Evolutionary conservation across 2,329 filamentous ascomycete genomes (phyloP), one percentile per base, ranked within the genome.

Genomic region (Aspergillus persii): DNA sequence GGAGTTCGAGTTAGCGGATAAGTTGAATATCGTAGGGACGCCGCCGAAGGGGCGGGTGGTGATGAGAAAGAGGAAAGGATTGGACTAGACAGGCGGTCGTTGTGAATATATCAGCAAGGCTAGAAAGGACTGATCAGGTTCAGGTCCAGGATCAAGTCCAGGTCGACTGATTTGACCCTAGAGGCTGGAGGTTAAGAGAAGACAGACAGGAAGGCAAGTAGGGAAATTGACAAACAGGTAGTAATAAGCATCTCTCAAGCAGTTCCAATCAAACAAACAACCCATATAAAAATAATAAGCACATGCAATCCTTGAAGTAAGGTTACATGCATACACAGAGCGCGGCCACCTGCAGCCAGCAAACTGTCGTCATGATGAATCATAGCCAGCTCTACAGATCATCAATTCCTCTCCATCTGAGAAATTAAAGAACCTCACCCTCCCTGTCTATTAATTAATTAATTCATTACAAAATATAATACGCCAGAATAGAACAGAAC

Each of bases 361-460:
- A 15, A 41, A 4, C 46, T 61, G 57, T 62, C 63, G 63, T 65
- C 63, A 65, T 65, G n/a, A 65, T 65, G 63, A 65, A 63, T 65
- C 62, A 64, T 59, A 18, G n/a, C 9, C 50, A 30, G 4, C 12
- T n/a, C 18, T 3, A 15, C 30, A 31, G 44, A 54, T 26, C 12
- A 44, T 27, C 23, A 11, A 53, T 27, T 23, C 11, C 4, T 26
- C 18, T 31, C 6, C 23, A 44, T 26, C 5, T 4, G 33, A 36
- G 11, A 9, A 36, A 36, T 36, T 36, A 33, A 33, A 33, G 31
- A 36, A 55, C 12, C n/a, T 12, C 36, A 41, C 33, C 11, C 3
- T 11, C 31, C 33, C 3, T 4, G 8, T 12, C 11, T 1, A 12
- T 15, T 4, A 36, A 23, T 18, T 30, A 31, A 44, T 18, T 23